A percentile compares a stretch with the other conserved stretches of the same genome.
Evolutionary conservation across 805 yeast species (phyloP).

Genomic region (Wickerhamiella siamensis): DNA sequence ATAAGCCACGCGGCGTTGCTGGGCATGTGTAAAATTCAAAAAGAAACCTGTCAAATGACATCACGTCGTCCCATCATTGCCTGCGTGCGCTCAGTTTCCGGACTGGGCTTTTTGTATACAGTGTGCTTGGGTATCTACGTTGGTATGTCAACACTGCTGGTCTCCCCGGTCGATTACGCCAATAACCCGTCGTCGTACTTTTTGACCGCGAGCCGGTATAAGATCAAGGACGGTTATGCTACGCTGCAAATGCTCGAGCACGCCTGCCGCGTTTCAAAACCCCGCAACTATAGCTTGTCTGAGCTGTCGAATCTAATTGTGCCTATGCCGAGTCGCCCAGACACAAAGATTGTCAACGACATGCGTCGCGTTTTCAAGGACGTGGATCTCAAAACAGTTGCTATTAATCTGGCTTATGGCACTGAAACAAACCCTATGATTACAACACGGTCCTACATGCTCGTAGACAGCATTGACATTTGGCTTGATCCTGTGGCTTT

Average conservation of each 20-base stretch:
- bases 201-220: conserved; percentile 54
- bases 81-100: conserved; percentile 69
- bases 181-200: conserved; percentile 60
- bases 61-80: conserved; percentile 64
- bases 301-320: conserved; percentile 72
- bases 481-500: conserved; percentile 78
- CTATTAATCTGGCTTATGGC: conserved; percentile 64
- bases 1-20: conserved; percentile 50
- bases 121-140: conserved; percentile 68
- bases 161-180: conserved; percentile 65
- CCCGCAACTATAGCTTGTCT: conserved; percentile 46
- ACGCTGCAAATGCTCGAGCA: conserved; percentile 72
- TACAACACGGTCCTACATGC: conserved; percentile 72
- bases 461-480: conserved; percentile 74
- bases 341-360: conserved; percentile 37
- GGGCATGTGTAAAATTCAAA: conserved; percentile 72
- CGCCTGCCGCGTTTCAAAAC: conserved; percentile 46
- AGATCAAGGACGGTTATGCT: conserved; percentile 72
- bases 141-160: conserved; percentile 73
- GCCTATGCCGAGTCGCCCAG: conserved; percentile 55
- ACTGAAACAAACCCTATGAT: conserved; percentile 73
- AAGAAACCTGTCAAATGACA: conserved; percentile 79
- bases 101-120: conserved; percentile 82
- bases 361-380: conserved; percentile 49
- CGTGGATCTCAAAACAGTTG: conserved; percentile 49